Conservation (phyloP, 106 monocot genomes). For the Allium fistulosum region DNA sequence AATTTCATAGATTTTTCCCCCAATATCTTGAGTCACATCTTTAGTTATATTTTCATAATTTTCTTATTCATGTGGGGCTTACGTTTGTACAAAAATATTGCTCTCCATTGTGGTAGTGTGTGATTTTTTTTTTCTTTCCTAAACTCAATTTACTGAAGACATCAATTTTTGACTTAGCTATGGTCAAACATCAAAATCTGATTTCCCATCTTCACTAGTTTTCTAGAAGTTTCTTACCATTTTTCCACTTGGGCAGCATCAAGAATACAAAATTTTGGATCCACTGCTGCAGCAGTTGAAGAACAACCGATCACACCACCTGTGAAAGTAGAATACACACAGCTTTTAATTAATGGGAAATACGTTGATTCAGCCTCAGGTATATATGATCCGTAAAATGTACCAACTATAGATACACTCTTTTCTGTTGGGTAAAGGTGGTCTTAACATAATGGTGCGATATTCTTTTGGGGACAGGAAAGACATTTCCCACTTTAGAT, state of each 20-base stretch:
- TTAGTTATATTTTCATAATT: too few species aligned
- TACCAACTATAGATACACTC: background rate
- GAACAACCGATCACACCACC: constrained; percentile 60
- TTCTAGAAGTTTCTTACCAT: too few species aligned
- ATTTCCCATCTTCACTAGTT: too few species aligned
- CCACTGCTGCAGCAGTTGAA: constrained; percentile 50
- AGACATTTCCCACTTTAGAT: constrained; percentile 85
- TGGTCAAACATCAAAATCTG: too few species aligned
- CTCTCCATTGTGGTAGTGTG: too few species aligned
- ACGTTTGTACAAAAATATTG: too few species aligned
- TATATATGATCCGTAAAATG: constrained; percentile 4
- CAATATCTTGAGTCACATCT: too few species aligned
- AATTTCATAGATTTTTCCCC: too few species aligned
- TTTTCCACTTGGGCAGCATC: background rate
- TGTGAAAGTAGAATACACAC: constrained; percentile 51
- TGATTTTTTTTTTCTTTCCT: too few species aligned
- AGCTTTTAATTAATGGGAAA: constrained; percentile 71
- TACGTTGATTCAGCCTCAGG: constrained; percentile 85
- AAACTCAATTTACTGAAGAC: too few species aligned
- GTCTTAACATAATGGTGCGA: background rate
- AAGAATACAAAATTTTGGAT: constrained; percentile 25
- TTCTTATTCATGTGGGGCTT: too few species aligned
- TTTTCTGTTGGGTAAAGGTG: background rate
- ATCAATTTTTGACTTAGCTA: too few species aligned
- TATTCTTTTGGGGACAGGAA: constrained; percentile 31